Evolutionary conservation across 148 eudicot species (phyloP).

Genomic region (Bassia scoparia): DNA sequence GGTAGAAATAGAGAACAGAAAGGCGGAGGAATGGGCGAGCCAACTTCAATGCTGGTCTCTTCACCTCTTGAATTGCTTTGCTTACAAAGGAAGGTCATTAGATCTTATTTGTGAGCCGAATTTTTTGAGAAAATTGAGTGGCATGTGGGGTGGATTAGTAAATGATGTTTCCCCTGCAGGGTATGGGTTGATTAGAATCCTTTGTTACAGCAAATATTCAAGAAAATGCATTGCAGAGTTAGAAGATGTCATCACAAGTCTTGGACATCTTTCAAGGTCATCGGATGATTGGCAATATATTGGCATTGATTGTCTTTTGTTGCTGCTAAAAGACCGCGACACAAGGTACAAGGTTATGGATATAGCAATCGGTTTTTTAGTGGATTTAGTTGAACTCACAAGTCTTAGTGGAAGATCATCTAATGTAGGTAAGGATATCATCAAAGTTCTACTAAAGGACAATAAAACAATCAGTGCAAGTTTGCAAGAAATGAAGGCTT

Average conservation of each 20-base stretch:
- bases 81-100: conserved; percentile 45
- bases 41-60: conserved; percentile 79
- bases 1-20: conserved; percentile 52
- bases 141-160: conserved; percentile 74
- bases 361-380: conserved; percentile 33
- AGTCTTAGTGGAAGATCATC: conserved; percentile 31
- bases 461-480: conserved; percentile 28
- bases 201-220: conserved; percentile 53
- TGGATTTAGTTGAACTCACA: conserved; percentile 50
- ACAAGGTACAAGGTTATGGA: conserved; percentile 57
- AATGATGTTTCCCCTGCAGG: conserved; percentile 63
- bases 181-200: conserved; percentile 53
- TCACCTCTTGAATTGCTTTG: conserved; percentile 60
- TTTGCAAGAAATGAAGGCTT: conserved; percentile 44
- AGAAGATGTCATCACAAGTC: conserved; percentile 40
- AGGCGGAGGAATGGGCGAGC: conserved; percentile 92
- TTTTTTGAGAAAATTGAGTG: conserved; percentile 44
- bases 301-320: conserved; percentile 66
- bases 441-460: conserved; percentile 7
- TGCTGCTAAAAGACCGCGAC: conserved; percentile 52
- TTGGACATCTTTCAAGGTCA: conserved; percentile 61
- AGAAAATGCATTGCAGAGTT: conserved; percentile 48
- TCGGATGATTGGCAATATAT: conserved; percentile 89
- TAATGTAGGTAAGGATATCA: conserved; percentile 47
- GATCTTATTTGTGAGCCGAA: conserved; percentile 39